Base-by-base conservation (phyloP, 352 stramenopile genomes). In the Phytophthora brassicae region DNA sequence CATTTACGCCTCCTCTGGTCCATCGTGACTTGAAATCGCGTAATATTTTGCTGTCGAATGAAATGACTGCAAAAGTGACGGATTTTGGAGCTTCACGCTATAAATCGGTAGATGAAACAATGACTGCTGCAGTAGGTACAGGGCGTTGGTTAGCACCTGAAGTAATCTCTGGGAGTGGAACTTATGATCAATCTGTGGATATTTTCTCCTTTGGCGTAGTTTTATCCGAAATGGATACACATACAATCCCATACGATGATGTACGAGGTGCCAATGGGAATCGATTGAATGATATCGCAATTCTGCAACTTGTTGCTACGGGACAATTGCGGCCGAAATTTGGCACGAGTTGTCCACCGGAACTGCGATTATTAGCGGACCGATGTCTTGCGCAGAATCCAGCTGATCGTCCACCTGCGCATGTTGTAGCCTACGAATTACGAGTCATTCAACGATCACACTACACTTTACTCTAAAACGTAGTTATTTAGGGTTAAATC, bases 21-120 rank as follows among this genome's bases (percentile, higher is more conserved):
- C 81, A 90, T 35, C 78, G 80, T 9, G 78, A 90, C 47, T 58
- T 90, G 16, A 90, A 88, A 33, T 86, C 79, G 0, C 68, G 79
- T 0, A 87, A 87, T 19, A 66, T 90, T 19, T 48, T 90, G 20
- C 41, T 88, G 9, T 63, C 57, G 0, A 38, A 53, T 2, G 60
- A 77, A 0, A 64, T 83, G 55, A 47, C 69, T 12, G 77, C 77
- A n/a, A 88, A 90, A 42, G 51, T 90, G 35, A 79, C 75, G 0
- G 81, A 89, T 62, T 90, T 90, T 66, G 81, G 79, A 1, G 63
- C 69, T 13, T 77, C 81, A 17, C 61, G 77, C 2, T 79, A 73
- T 41, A 64, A 72, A 14, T 79, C 69, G 2, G 52, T 66, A 17
- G 47, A 79, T 3, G 68, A 74, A 20, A 84, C 72, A 4, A 88